phyloP scores from a whole-genome alignment of 345 rosid species.

The Cardiospermum halicacabum region DNA sequence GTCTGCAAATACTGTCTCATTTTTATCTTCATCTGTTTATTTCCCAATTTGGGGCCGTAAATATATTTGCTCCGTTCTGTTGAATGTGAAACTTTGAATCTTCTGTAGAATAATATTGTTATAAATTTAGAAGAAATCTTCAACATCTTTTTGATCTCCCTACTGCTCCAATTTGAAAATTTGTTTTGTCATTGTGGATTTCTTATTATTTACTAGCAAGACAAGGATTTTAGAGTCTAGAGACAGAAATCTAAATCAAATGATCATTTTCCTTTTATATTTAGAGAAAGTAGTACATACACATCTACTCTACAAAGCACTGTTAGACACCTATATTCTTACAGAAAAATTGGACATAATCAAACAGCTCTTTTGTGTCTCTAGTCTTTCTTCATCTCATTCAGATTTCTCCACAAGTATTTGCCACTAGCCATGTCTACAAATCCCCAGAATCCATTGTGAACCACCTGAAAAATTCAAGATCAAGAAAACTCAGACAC shows the following conservation, averaged over 20 bases:
- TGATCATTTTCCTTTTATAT: background rate
- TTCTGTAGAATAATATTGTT: background rate
- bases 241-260: background rate
- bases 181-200: background rate
- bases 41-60: background rate
- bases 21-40: background rate
- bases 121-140: conserved; percentile 12
- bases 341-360: background rate
- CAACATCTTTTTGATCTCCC: background rate
- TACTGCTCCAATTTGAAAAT: background rate
- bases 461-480: conserved; percentile 37
- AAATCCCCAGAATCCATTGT: conserved; percentile 74
- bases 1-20: background rate
- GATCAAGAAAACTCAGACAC: conserved; percentile 11
- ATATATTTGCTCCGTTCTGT: background rate
- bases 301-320: background rate
- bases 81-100: background rate
- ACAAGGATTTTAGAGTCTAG: background rate
- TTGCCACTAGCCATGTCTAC: conserved; percentile 92
- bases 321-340: background rate
- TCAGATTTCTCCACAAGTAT: conserved; percentile 75
- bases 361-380: conserved; percentile 5
- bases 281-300: background rate
- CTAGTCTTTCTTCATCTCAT: conserved; percentile 40
- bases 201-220: background rate